phyloP scores from a whole-genome alignment of 1,284 basidiomycete species.

The Malassezia furfur region DNA sequence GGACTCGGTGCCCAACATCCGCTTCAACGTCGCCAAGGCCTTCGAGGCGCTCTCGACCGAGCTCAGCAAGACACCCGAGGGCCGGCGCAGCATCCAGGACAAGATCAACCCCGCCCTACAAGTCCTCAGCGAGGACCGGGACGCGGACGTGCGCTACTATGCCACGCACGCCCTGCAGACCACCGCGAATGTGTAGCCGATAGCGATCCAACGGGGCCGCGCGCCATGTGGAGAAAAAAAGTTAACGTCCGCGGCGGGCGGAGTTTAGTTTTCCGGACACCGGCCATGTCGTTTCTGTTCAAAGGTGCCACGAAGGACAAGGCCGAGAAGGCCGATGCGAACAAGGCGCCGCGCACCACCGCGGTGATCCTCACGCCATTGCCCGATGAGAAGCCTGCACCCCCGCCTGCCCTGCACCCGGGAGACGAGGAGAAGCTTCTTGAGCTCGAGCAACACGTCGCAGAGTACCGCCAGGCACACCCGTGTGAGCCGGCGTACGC shows the following conservation, averaged over 20 bases:
- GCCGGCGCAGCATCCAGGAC: slow-evolving; percentile 63
- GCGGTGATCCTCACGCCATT: not conserved
- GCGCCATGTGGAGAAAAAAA: not conserved
- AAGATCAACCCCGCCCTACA: slow-evolving; percentile 74
- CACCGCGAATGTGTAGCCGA: slow-evolving; percentile 4
- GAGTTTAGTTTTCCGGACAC: not conserved
- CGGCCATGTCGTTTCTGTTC: not conserved
- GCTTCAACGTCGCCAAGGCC: slow-evolving; percentile 95
- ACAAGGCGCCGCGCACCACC: slow-evolving; percentile 4
- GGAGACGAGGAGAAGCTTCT: slow-evolving; percentile 10
- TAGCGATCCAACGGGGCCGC: not conserved
- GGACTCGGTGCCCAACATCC: slow-evolving; percentile 96
- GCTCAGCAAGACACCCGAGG: slow-evolving; percentile 61
- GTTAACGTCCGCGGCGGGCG: not conserved
- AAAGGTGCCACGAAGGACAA: not conserved
- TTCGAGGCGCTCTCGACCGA: slow-evolving; percentile 61
- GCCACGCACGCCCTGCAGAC: slow-evolving; percentile 49
- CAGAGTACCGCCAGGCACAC: slow-evolving; percentile 3
- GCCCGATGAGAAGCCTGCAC: not conserved
- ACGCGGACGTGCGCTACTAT: slow-evolving; percentile 83
- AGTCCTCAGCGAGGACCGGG: slow-evolving; percentile 76
- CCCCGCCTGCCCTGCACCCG: not conserved
- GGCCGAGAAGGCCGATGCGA: not conserved
- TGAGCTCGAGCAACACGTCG: not conserved
- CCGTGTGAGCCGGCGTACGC: slow-evolving; percentile 20